Percentiles rank a stretch among this genome's conserved stretches.
Conservation (phyloP, 2,329 filamentous ascomycete genomes). For the Cordyceps cicadae region DNA sequence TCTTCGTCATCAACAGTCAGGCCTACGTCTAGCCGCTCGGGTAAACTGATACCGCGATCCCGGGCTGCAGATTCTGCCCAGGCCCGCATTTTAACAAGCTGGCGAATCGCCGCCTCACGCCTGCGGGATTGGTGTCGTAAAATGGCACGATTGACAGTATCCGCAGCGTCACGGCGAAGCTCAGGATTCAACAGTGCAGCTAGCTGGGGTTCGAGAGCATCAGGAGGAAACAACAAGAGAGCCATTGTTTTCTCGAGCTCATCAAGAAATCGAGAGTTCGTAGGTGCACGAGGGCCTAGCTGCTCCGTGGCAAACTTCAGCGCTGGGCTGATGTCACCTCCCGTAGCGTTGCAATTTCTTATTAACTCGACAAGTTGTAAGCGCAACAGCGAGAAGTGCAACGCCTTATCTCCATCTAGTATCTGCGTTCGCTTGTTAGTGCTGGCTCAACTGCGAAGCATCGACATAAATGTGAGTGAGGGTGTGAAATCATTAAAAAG, state of each 20-base stretch:
- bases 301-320: slow-evolving; percentile 82
- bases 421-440: slow-evolving; percentile 51
- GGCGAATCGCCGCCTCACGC: slow-evolving; percentile 72
- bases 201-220: slow-evolving; percentile 67
- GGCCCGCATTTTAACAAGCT: slow-evolving; percentile 70
- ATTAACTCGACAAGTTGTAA: slow-evolving; percentile 94
- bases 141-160: slow-evolving; percentile 82
- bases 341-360: slow-evolving; percentile 58
- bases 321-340: slow-evolving; percentile 68
- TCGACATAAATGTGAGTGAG: slow-evolving; percentile 9
- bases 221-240: slow-evolving; percentile 77
- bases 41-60: slow-evolving; percentile 23
- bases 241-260: slow-evolving; percentile 92
- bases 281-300: slow-evolving; percentile 77
- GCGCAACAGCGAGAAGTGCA: slow-evolving; percentile 85
- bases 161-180: slow-evolving; percentile 75
- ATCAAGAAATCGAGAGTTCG: slow-evolving; percentile 69
- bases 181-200: slow-evolving; percentile 69
- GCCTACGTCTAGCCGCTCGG: slow-evolving; percentile 29
- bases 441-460: slow-evolving; percentile 12
- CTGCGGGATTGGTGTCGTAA: slow-evolving; percentile 62
- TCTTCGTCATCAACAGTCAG: slow-evolving; percentile 29
- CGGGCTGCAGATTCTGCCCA: slow-evolving; percentile 69
- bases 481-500: slow-evolving; percentile 33
- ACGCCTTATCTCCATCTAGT: slow-evolving; percentile 68